Evolutionary conservation across 805 yeast species (phyloP), one percentile per base, ranked within the genome.

Genomic region (Candida corydali): DNA sequence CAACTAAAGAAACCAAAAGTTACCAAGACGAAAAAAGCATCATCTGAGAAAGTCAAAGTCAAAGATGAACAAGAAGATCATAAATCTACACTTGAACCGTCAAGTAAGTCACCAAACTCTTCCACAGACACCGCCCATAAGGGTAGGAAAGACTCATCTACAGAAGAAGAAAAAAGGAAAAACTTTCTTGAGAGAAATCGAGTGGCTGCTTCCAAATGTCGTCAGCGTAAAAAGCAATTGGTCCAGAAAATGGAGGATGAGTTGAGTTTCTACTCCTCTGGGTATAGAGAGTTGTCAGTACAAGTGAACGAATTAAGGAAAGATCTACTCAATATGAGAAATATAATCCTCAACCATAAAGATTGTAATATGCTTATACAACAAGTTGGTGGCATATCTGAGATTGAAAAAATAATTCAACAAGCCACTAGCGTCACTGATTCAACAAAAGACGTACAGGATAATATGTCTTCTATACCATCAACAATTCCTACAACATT

Each of bases 201-300:
- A 40, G 78, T 93, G 8, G 98, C 98, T 0, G 98, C 98, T 0
- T 79, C 93, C 17, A 89, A 88, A 55, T 93, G 98, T 67, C 76
- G 98, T 41, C 95, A 86, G 60, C 76, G 97, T 39, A 93, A 93
- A 69, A 93, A 93, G 65, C 87, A 86, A 55, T 82, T 83, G 69
- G 75, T 88, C 23, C 80, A 76, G 40, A 83, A 82, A 47, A 82
- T 93, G 76, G 94, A 88, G 55, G 77, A 72, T 32, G 94, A 88
- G 54, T 70, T 87, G 36, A 72, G 78, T 29, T 80, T 75, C 49
- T 86, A 80, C 54, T 71, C 84, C 12, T 58, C 70, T 8, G 89
- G 88, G 43, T 87, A 85, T 58, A 75, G 82, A 16, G 76, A 76
- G 27, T 59, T 88, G 34, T 71, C 78, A 10, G 59, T 63, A 2